Evolutionary conservation across 768 basidiomycete species (phyloP), one percentile per base, ranked within the genome.

Genomic region (Rhizopogon roseolus): DNA sequence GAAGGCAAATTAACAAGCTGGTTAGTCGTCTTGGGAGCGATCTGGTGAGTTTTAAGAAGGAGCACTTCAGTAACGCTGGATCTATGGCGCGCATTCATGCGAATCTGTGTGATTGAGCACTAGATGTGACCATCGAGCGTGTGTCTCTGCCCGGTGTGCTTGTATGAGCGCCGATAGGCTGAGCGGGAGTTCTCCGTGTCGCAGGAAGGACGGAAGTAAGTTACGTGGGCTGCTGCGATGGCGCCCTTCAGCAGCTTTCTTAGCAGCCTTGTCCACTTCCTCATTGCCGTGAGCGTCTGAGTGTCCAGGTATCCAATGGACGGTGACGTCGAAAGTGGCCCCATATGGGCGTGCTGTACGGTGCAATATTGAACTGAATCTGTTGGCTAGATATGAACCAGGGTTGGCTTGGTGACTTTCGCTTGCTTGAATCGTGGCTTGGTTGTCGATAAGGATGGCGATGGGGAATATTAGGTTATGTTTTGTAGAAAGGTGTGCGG

Each of bases 1-100:
- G 41, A 19, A 75, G 61, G 49, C 73, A 72, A 1, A 61, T 55
- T 0, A 74, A 41, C 3, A 72, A 32, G 39, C 64, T 62, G 9
- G 61, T 54, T 4, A 64, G 48, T 22, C 54, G n/a, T n/a, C n/a
- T n/a, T n/a, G n/a, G n/a, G n/a, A n/a, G n/a, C n/a, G n/a, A n/a
- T n/a, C n/a, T n/a, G n/a, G n/a, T n/a, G n/a, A n/a, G n/a, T n/a
- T n/a, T n/a, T n/a, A 52, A 19, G 9, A 48, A 36, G 9, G 54
- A 50, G 0, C 51, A 22, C 48, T 56, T 61, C 11, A 27, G 28
- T 8, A 29, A 5, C 28, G 8, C 1, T 29, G 28, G 28, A 8
- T 29, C 28, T 29, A 29, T 29, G 28, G 6, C 28, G 43, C 38
- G 27, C 50, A 41, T 27, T 28, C 16, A 38, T 14, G 43, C 37